Percentiles rank a stretch among this genome's conserved stretches.
Conservation (phyloP, 2,329 filamentous ascomycete species). For the Xylaria multiplex region DNA sequence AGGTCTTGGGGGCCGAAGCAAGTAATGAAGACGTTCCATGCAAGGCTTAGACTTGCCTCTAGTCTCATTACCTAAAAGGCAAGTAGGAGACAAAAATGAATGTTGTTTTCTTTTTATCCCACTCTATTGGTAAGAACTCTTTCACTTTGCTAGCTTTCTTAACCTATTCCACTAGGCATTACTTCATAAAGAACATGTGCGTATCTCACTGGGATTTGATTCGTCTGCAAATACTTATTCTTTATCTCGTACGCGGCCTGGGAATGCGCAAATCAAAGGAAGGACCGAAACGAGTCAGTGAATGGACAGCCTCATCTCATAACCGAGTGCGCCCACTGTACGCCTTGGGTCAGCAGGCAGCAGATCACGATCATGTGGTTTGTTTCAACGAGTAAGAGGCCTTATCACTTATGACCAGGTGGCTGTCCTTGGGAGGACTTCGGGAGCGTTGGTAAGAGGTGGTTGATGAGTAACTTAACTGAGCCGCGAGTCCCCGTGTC, state of each 20-base stretch:
- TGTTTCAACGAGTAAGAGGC: constrained; percentile 11
- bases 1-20: constrained; percentile 16
- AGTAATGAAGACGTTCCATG: neutral
- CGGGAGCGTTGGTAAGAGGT: constrained; percentile 10
- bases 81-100: neutral
- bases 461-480: constrained; percentile 17
- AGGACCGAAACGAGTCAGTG: neutral
- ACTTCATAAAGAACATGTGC: neutral
- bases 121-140: constrained; percentile 5
- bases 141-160: neutral
- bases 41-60: constrained; percentile 1
- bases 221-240: neutral
- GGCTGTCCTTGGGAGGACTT: neutral
- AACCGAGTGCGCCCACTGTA: constrained; percentile 1
- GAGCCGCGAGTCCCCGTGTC: constrained; percentile 9
- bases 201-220: constrained; percentile 15
- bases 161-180: too few relatives aligned
- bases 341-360: constrained; percentile 3
- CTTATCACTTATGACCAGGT: neutral
- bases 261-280: neutral
- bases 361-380: constrained; percentile 29
- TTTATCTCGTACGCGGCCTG: neutral
- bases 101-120: neutral
- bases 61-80: constrained; percentile 1
- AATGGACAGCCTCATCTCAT: constrained; percentile 15